A percentile compares a stretch with the other conserved stretches of the same genome.
Conservation (phyloP, 116 monocot species). For the Cymodocea nodosa region DNA sequence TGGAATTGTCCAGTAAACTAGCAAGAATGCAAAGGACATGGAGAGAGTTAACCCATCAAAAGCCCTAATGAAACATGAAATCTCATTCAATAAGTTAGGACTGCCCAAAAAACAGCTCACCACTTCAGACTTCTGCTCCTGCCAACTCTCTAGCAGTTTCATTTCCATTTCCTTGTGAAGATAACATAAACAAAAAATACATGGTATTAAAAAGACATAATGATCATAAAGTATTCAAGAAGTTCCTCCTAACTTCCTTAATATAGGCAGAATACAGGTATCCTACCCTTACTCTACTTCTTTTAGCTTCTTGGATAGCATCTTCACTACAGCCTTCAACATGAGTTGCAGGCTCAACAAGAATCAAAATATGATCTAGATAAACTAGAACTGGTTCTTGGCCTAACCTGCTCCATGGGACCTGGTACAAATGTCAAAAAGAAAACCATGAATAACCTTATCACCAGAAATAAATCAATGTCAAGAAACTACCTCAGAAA, state of each 20-base stretch:
- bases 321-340: slow-evolving; percentile 83
- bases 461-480: background rate
- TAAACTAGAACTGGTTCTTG: slow-evolving; percentile 93
- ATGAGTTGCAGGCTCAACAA: slow-evolving; percentile 88
- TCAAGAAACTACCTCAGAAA: background rate
- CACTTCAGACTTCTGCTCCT: slow-evolving; percentile 71
- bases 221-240: background rate
- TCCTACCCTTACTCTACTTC: slow-evolving; percentile 52
- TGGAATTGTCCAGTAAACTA: too few relatives aligned
- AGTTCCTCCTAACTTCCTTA: background rate
- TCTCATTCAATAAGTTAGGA: too few relatives aligned
- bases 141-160: slow-evolving; percentile 62
- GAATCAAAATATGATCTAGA: slow-evolving; percentile 77
- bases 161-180: slow-evolving; percentile 70
- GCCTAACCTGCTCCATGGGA: slow-evolving; percentile 95
- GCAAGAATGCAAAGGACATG: too few relatives aligned
- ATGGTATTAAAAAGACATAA: too few relatives aligned
- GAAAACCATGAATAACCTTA: too few relatives aligned
- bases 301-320: slow-evolving; percentile 87
- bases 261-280: background rate
- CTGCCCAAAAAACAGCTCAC: slow-evolving; percentile 34
- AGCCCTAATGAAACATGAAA: too few relatives aligned
- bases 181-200: background rate
- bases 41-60: too few relatives aligned
- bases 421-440: slow-evolving; percentile 30